Base-by-base conservation (phyloP, 352 stramenopile species). In the Phytophthora idaei region DNA sequence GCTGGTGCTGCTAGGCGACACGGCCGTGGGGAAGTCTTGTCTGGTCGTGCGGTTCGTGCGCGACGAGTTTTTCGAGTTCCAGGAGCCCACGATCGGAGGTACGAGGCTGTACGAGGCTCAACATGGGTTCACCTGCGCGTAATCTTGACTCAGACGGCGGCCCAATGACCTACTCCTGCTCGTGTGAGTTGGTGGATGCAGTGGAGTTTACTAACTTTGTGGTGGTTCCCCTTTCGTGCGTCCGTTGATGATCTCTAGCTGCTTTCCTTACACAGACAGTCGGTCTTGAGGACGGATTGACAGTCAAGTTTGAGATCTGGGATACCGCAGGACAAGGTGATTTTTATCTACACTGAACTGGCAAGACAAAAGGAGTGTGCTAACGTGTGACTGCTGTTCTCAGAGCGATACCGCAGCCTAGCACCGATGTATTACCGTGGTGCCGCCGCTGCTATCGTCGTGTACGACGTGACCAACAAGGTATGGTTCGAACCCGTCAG, bases 231-330 rank as follows among this genome's bases (percentile, higher is more conserved):
- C 5, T 36, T 55, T n/a, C 10, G 31, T 55, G 31, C 17, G 12
- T 39, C 27, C 51, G 29, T 56, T 61, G 41, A 54, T 57, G 21
- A 28, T 57, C 44, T 77, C 5, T 66, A 94, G 88, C 88, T 67
- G 98, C 98, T 39, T 99, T 99, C 75, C 81, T 99, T 61, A 99
- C 98, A 59, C 97, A 99, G 77, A 99, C 97, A 5, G 96, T 99
- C 34, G 90, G 94, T 65, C 76, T 99, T 11, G 97, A 99, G 72
- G 96, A 99, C 68, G 92, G 96, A 10, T 64, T 94, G 59, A 99
- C 97, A 6, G 97, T 99, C 56, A 99, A 99, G 83, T 99, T 99
- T 78, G 97, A 99, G 85, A 99, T 99, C 67, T 99, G 97, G 97
- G 97, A 99, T 90, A 99, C 96, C 12, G 96, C 96, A 58, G 97